A percentile compares a stretch with the other conserved stretches of the same genome.
These are phyloP conservation scores for Flaveria trinervia DNA, from an alignment of 129 eudicot genomes.

Conservation along the genomic window DNA sequence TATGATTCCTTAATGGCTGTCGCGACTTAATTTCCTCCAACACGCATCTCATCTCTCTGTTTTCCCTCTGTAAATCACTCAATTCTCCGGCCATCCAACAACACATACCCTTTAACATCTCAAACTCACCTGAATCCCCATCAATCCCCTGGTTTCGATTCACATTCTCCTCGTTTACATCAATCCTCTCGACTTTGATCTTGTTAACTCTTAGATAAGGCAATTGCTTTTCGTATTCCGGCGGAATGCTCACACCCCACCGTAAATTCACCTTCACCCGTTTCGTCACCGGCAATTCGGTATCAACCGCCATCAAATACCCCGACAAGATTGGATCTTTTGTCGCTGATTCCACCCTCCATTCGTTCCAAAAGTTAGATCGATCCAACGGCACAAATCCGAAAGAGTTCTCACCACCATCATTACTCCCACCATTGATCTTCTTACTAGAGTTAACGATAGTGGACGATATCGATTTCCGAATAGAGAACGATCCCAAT, in stretches of 20 bases:
- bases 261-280: conserved; percentile 55
- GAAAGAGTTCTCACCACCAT: conserved; percentile 33
- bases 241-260: conserved; percentile 74
- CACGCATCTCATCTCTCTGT: conserved; percentile 57
- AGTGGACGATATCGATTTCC: conserved; percentile 51
- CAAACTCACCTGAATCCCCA: conserved; percentile 44
- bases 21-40: conserved; percentile 55
- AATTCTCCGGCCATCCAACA: conserved; percentile 73
- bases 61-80: conserved; percentile 56
- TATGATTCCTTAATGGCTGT: conserved; percentile 24
- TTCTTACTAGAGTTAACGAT: conserved; percentile 10
- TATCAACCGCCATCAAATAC: conserved; percentile 53
- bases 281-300: conserved; percentile 62
- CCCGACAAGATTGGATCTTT: conserved; percentile 58
- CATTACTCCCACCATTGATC: conserved; percentile 28
- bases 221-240: conserved; percentile 40
- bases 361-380: conserved; percentile 49
- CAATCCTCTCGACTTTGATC: conserved; percentile 68
- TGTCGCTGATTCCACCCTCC: conserved; percentile 35
- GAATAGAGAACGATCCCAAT: conserved; percentile 75
- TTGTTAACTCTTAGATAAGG: conserved; percentile 73
- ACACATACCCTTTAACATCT: conserved; percentile 73
- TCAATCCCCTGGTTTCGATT: conserved; percentile 27
- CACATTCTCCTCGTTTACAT: conserved; percentile 38
- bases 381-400: conserved; percentile 62